Conservation (phyloP, 768 basidiomycete genomes). For the Auricularia auricula-judae region DNA sequence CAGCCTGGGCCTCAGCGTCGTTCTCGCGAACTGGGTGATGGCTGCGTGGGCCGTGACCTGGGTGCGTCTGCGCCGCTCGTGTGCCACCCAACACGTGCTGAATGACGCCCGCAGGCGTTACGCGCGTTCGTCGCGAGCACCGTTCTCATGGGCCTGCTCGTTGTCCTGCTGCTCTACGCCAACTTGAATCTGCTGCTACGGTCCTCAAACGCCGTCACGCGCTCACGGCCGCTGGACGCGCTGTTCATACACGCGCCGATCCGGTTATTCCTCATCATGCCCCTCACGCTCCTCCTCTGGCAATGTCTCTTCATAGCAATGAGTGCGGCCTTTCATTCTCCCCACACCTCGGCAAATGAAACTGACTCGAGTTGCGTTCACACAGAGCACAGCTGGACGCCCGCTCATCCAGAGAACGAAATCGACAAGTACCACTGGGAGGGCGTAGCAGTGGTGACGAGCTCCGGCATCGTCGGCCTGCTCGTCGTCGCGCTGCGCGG, state of each 20-base stretch:
- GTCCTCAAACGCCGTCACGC: conserved; percentile 42
- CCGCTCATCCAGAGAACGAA: conserved; percentile 43
- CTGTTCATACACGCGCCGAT: conserved; percentile 83
- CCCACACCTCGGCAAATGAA: too few species aligned
- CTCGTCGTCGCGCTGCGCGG: conserved; percentile 42
- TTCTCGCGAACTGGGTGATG: conserved; percentile 71
- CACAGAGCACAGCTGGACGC: conserved; percentile 36
- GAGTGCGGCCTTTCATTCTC: neutral
- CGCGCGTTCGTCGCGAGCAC: conserved; percentile 70
- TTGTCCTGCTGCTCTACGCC: conserved; percentile 65
- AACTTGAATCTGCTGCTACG: conserved; percentile 71
- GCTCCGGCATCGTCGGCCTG: conserved; percentile 48
- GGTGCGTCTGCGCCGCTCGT: conserved; percentile 27
- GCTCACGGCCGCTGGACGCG: conserved; percentile 57
- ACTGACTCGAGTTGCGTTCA: too few species aligned
- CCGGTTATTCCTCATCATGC: conserved; percentile 48
- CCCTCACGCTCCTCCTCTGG: conserved; percentile 43
- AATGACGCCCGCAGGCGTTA: conserved; percentile 36
- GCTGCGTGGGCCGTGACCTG: conserved; percentile 72
- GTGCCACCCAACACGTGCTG: conserved; percentile 1
- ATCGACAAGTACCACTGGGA: conserved; percentile 49
- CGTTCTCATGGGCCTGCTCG: conserved; percentile 57
- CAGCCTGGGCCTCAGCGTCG: conserved; percentile 67
- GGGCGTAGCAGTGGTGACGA: conserved; percentile 58
- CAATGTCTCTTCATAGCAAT: neutral